A percentile compares a stretch with the other conserved stretches of the same genome.
Evolutionary conservation across 768 basidiomycete genomes (phyloP).

Genomic region (Boletus subcaerulescens): DNA sequence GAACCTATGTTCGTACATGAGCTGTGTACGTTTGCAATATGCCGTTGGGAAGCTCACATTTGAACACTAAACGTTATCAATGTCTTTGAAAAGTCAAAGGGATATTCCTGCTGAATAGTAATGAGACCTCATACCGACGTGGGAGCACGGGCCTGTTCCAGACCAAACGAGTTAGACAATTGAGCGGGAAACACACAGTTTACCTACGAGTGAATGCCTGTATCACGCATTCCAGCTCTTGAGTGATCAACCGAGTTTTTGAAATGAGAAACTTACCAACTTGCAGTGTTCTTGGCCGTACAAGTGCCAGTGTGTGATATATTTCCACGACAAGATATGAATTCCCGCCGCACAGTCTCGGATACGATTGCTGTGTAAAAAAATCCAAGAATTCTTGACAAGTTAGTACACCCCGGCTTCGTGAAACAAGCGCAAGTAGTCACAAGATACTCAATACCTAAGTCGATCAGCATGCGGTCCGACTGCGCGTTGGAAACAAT

Average conservation of each 20-base stretch:
- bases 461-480: background rate
- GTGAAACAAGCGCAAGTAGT: background rate
- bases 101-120: background rate
- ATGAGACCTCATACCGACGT: background rate
- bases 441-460: background rate
- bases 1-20: background rate
- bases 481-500: too few species aligned
- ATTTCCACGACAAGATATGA: slow-evolving; percentile 5
- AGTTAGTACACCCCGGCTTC: too few species aligned
- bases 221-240: background rate
- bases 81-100: background rate
- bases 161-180: background rate
- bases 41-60: background rate
- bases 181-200: too few species aligned
- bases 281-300: background rate
- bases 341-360: background rate
- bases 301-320: background rate
- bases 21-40: background rate
- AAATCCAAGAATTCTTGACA: background rate
- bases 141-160: background rate
- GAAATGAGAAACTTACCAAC: background rate
- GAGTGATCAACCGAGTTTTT: background rate
- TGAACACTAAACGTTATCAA: background rate
- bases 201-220: slow-evolving; percentile 1
- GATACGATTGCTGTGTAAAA: background rate